phyloP scores from a whole-genome alignment of 148 eudicot genomes.

The Pharnaceum exiguum region DNA sequence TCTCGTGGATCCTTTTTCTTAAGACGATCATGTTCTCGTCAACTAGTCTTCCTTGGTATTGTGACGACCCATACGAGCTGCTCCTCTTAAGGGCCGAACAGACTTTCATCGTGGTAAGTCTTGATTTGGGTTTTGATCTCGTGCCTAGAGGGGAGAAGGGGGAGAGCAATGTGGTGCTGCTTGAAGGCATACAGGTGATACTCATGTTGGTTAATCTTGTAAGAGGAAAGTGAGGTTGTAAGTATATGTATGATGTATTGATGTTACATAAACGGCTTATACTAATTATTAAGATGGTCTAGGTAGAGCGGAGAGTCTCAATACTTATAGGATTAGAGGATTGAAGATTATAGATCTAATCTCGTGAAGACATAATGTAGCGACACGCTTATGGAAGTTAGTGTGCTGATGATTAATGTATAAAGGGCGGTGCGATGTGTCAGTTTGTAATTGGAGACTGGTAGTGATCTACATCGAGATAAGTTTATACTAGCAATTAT shows the following conservation, averaged over 20 bases:
- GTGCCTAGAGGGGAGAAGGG: conserved; percentile 4
- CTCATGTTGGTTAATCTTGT: not conserved
- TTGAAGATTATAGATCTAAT: not conserved
- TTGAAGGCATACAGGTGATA: not conserved
- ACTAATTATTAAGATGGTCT: not conserved
- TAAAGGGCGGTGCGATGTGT: not conserved
- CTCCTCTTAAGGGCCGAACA: conserved; percentile 23
- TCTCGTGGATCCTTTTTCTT: conserved; percentile 43
- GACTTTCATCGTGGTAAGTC: not conserved
- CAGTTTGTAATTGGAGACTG: conserved; percentile 6
- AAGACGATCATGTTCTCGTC: conserved; percentile 44
- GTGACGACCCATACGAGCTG: conserved; percentile 27
- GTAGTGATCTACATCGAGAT: not conserved
- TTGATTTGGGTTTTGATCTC: not conserved
- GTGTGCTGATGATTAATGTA: not conserved
- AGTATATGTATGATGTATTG: not conserved
- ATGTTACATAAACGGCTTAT: not conserved
- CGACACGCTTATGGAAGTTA: not conserved
- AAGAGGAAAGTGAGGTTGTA: not conserved
- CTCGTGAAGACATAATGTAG: not conserved
- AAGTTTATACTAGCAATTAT: conserved; percentile 14
- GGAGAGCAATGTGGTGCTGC: not conserved
- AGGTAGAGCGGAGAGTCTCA: not conserved
- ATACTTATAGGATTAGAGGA: not conserved
- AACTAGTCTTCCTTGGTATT: conserved; percentile 22